These are phyloP conservation scores for Arthrobotrys pseudoclavata DNA, from an alignment of 2,329 filamentous ascomycete species.

Conservation along the genomic window DNA sequence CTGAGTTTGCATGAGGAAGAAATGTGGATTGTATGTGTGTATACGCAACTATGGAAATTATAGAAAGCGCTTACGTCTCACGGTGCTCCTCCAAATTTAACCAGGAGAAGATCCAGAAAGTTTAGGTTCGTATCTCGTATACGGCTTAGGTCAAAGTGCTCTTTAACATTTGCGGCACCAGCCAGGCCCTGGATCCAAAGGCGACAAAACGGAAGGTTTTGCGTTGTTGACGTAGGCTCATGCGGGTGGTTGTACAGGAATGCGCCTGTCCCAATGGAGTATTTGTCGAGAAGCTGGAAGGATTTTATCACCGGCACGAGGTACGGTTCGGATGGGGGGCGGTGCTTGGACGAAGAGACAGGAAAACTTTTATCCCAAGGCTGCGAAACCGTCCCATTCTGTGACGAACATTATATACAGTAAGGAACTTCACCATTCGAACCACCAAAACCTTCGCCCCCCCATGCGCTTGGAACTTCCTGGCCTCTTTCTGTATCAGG, in stretches of 20 bases:
- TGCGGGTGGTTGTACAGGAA: slow-evolving; percentile 52
- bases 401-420: slow-evolving; percentile 41
- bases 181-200: slow-evolving; percentile 2
- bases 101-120: not conserved
- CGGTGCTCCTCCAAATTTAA: slow-evolving; percentile 30
- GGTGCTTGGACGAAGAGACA: slow-evolving; percentile 22
- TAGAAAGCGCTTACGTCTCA: slow-evolving; percentile 58
- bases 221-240: slow-evolving; percentile 53
- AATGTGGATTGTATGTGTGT: slow-evolving; percentile 1
- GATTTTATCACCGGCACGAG: slow-evolving; percentile 16
- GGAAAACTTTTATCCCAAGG: slow-evolving; percentile 20
- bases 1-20: slow-evolving; percentile 12
- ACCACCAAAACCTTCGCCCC: not conserved
- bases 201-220: slow-evolving; percentile 42
- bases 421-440: not conserved
- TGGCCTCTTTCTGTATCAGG: slow-evolving; percentile 29
- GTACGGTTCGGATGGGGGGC: slow-evolving; percentile 13
- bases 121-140: slow-evolving; percentile 29
- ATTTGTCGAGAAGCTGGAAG: slow-evolving; percentile 32
- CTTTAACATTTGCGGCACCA: not conserved
- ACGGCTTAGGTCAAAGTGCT: slow-evolving; percentile 9
- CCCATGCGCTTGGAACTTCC: slow-evolving; percentile 18
- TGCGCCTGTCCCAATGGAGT: slow-evolving; percentile 36
- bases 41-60: slow-evolving; percentile 26
- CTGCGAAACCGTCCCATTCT: slow-evolving; percentile 27